Conservation (phyloP, 805 yeast genomes). For the Pichia ethanolica region DNA sequence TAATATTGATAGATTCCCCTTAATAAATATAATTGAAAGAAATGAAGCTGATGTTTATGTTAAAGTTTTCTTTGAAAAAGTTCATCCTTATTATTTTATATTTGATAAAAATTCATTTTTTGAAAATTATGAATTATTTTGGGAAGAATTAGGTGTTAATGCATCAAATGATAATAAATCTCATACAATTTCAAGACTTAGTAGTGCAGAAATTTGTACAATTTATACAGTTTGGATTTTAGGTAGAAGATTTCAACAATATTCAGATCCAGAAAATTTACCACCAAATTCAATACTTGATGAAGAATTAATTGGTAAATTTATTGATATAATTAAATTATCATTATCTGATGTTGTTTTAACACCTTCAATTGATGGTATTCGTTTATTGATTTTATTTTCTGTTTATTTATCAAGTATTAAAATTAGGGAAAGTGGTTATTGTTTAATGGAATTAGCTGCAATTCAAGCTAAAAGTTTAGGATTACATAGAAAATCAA, state of each 20-base stretch:
- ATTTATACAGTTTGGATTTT: slow-evolving; percentile 42
- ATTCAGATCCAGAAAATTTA: slow-evolving; percentile 20
- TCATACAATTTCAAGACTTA: slow-evolving; percentile 16
- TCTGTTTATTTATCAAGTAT: slow-evolving; percentile 38
- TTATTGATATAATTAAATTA: slow-evolving; percentile 35
- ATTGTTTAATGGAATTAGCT: slow-evolving; percentile 40
- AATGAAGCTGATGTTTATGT: slow-evolving; percentile 32
- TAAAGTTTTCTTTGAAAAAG: slow-evolving; percentile 33
- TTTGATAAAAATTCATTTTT: slow-evolving; percentile 31
- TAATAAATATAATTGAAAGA: slow-evolving; percentile 27
- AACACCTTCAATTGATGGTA: slow-evolving; percentile 38
- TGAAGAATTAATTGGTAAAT: slow-evolving; percentile 23
- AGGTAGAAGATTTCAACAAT: slow-evolving; percentile 29
- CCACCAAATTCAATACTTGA: slow-evolving; percentile 18
- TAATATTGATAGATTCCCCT: slow-evolving; percentile 32
- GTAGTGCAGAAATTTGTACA: slow-evolving; percentile 33
- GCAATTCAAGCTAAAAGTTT: slow-evolving; percentile 40
- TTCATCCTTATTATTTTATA: slow-evolving; percentile 38
- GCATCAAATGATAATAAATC: slow-evolving; percentile 5
- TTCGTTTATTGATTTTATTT: slow-evolving; percentile 34
- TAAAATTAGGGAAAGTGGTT: slow-evolving; percentile 41
- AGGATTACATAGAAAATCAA: slow-evolving; percentile 38
- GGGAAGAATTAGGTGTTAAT: slow-evolving; percentile 28
- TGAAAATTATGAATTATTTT: slow-evolving; percentile 31
- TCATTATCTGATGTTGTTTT: slow-evolving; percentile 37